These are phyloP conservation scores for Ceratorhiza oryzae-sativae DNA, from an alignment of 1,284 basidiomycete genomes.

Conservation along the genomic window DNA sequence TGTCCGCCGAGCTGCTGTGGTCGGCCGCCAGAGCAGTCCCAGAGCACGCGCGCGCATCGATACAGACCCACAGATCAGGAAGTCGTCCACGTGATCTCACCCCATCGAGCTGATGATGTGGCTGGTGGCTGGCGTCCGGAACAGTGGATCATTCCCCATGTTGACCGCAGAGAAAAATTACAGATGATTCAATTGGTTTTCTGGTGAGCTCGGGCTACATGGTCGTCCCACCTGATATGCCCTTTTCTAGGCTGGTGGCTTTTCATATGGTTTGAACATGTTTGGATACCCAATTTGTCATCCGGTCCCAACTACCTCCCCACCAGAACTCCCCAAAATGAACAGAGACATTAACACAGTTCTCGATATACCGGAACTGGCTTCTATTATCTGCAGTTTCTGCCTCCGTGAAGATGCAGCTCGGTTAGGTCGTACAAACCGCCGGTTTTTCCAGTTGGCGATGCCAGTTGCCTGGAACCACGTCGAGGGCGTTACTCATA, in stretches of 20 bases:
- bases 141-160: too few relatives aligned
- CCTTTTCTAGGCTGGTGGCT: too few relatives aligned
- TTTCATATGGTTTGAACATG: too few relatives aligned
- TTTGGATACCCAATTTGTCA: too few relatives aligned
- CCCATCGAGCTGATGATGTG: background rate
- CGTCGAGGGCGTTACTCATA: constrained; percentile 2
- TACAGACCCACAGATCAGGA: background rate
- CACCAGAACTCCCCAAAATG: background rate
- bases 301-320: too few relatives aligned
- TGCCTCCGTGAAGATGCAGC: background rate
- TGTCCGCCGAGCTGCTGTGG: background rate
- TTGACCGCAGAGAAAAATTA: too few relatives aligned
- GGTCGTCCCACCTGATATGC: too few relatives aligned
- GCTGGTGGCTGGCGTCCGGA: constrained; percentile 1
- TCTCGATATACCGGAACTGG: background rate
- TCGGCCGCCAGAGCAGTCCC: constrained; percentile 18
- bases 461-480: constrained; percentile 12
- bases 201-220: too few relatives aligned
- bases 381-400: background rate
- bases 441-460: background rate
- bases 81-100: background rate
- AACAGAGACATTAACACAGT: background rate
- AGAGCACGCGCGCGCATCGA: constrained; percentile 30
- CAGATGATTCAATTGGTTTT: too few relatives aligned
- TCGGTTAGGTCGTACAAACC: background rate